Evolutionary conservation across 108 stramenopile species (phyloP).

Genomic region (Cyclotella kingstonii): DNA sequence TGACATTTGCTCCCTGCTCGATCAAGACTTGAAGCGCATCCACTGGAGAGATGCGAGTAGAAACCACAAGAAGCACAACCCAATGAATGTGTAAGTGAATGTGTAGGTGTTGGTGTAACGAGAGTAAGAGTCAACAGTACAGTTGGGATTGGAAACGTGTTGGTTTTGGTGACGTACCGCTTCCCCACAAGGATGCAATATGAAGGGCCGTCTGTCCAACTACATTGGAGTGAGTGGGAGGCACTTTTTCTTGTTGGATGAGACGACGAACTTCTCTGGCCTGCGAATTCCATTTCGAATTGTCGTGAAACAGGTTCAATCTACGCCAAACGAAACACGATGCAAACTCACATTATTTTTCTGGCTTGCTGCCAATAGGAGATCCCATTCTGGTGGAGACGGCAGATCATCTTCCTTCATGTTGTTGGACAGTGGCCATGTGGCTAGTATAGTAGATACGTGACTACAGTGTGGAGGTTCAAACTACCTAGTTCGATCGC

Average conservation of each 20-base stretch:
- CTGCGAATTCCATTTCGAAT: neutral
- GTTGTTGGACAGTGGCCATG: no score
- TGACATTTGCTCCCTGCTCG: conserved; percentile 42
- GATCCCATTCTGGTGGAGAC: conserved; percentile 57
- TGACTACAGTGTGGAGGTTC: no score
- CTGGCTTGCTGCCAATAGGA: conserved; percentile 56
- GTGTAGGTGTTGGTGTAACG: neutral
- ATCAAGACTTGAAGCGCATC: conserved; percentile 52
- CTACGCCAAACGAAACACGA: neutral
- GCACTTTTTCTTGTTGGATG: conserved; percentile 45
- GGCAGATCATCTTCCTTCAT: no score
- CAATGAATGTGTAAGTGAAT: neutral
- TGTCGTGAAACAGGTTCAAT: neutral
- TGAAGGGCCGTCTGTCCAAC: conserved; percentile 75
- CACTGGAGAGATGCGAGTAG: conserved; percentile 2
- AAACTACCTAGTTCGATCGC: no score
- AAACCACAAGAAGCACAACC: neutral
- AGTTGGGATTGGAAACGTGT: neutral
- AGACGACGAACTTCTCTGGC: conserved; percentile 41
- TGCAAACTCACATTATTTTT: conserved; percentile 44
- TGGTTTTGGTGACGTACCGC: conserved; percentile 22
- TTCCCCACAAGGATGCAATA: conserved; percentile 71
- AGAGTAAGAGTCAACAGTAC: neutral
- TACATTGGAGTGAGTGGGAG: conserved; percentile 57
- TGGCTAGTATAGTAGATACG: no score